phyloP scores from a whole-genome alignment of 305 asterid species.

The Fraxinus dipetala region DNA sequence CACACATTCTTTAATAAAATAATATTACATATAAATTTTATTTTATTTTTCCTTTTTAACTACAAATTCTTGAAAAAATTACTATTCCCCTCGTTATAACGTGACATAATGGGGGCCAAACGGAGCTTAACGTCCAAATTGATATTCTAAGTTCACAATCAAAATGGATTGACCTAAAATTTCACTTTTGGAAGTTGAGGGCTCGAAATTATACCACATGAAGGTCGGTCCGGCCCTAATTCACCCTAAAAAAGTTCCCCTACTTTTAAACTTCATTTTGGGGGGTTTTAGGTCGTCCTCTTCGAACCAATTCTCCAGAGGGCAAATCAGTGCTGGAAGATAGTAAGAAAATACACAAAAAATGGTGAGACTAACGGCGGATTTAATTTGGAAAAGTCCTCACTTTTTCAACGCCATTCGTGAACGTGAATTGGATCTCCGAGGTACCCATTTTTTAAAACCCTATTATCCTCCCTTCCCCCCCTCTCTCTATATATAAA shows the following conservation, averaged over 20 bases:
- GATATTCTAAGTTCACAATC: neutral
- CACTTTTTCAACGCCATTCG: constrained; percentile 94
- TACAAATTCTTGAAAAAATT: too few species aligned
- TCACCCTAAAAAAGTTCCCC: neutral
- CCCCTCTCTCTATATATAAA: neutral
- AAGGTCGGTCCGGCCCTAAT: neutral
- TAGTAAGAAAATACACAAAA: constrained; percentile 1
- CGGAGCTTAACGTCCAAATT: too few species aligned
- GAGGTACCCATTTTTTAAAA: constrained; percentile 42
- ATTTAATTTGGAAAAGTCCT: constrained; percentile 89
- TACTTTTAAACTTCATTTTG: neutral
- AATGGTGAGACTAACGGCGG: constrained; percentile 91
- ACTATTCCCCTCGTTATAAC: too few species aligned
- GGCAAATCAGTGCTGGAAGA: neutral
- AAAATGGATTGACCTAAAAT: neutral
- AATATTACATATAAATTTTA: too few species aligned
- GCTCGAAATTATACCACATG: neutral
- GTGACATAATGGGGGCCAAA: too few species aligned
- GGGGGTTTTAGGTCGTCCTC: neutral
- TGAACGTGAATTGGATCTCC: constrained; percentile 92
- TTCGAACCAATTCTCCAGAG: neutral
- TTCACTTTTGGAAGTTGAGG: neutral
- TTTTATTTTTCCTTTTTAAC: too few species aligned
- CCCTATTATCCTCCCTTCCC: neutral
- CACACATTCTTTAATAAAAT: too few species aligned